phyloP scores from a whole-genome alignment of 352 stramenopile species.

The Aphanomyces invadans region DNA sequence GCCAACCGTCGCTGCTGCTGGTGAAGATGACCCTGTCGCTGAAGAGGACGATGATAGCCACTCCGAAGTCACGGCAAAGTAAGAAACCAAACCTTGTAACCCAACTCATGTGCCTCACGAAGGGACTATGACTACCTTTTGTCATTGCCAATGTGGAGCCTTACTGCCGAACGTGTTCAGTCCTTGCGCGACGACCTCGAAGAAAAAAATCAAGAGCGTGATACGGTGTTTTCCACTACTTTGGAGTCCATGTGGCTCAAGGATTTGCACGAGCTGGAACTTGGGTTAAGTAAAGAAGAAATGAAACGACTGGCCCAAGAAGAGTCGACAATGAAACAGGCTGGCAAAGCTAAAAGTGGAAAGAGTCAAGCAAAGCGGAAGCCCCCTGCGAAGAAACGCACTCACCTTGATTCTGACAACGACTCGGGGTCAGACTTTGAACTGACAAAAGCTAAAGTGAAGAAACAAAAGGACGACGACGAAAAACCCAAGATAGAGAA shows the following conservation, averaged over 20 bases:
- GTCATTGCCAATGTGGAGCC: slow-evolving; percentile 90
- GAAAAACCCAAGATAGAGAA: slow-evolving; percentile 32
- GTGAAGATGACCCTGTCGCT: slow-evolving; percentile 48
- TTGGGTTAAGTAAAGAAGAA: slow-evolving; percentile 59
- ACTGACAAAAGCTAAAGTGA: slow-evolving; percentile 37
- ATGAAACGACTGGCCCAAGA: slow-evolving; percentile 49
- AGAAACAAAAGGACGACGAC: slow-evolving; percentile 52
- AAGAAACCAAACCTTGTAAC: slow-evolving; percentile 1
- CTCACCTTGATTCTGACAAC: slow-evolving; percentile 4
- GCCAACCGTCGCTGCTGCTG: slow-evolving; percentile 32
- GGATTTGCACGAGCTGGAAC: slow-evolving; percentile 88
- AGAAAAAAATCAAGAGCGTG: slow-evolving; percentile 80
- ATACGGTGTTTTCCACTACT: slow-evolving; percentile 64
- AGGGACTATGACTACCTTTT: slow-evolving; percentile 93
- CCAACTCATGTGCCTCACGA: background rate
- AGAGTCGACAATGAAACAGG: slow-evolving; percentile 50
- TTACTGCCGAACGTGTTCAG: slow-evolving; percentile 92
- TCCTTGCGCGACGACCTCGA: slow-evolving; percentile 83
- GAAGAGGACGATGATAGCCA: slow-evolving; percentile 35
- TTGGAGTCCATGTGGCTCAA: slow-evolving; percentile 88
- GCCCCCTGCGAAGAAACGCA: slow-evolving; percentile 14
- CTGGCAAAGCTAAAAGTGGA: background rate
- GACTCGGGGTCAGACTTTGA: slow-evolving; percentile 25
- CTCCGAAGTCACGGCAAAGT: slow-evolving; percentile 22
- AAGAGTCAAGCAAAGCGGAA: slow-evolving; percentile 7